A percentile compares a stretch with the other conserved stretches of the same genome.
Evolutionary conservation across 2,329 filamentous ascomycete species (phyloP).

Genomic region (Nigrospora sphaerica): DNA sequence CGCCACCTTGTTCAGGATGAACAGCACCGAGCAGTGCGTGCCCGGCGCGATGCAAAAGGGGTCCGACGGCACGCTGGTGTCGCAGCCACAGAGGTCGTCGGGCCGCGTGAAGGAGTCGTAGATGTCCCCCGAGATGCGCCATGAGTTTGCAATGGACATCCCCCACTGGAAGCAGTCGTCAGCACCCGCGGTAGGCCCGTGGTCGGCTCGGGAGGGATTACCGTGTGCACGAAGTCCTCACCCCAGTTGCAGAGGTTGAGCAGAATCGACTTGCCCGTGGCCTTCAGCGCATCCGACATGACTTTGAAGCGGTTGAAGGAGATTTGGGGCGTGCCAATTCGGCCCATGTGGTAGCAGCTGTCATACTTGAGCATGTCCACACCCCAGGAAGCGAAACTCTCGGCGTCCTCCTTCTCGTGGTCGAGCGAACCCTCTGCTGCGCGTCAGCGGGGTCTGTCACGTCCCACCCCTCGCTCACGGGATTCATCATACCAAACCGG

Average conservation of each 20-base stretch:
- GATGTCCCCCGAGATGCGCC: slow-evolving; percentile 26
- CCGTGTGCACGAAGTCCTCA: slow-evolving; percentile 11
- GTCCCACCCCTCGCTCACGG: too few species aligned
- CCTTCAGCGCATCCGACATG: slow-evolving; percentile 25
- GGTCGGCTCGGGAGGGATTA: too few species aligned
- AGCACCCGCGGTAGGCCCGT: background rate
- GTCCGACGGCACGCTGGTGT: slow-evolving; percentile 13
- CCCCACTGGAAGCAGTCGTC: slow-evolving; percentile 12
- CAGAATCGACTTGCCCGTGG: slow-evolving; percentile 21
- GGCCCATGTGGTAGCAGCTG: slow-evolving; percentile 31
- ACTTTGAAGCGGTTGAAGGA: slow-evolving; percentile 20
- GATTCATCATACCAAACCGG: slow-evolving; percentile 26
- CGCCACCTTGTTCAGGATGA: slow-evolving; percentile 17
- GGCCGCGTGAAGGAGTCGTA: slow-evolving; percentile 24
- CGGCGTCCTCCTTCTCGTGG: slow-evolving; percentile 44
- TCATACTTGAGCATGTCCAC: slow-evolving; percentile 48
- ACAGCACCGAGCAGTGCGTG: slow-evolving; percentile 18
- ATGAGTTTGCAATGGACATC: slow-evolving; percentile 21
- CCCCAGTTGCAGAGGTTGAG: slow-evolving; percentile 29
- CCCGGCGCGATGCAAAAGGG: slow-evolving; percentile 14
- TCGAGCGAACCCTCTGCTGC: slow-evolving; percentile 33
- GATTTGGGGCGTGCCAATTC: slow-evolving; percentile 16
- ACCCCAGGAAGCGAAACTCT: slow-evolving; percentile 44
- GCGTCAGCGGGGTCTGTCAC: too few species aligned
- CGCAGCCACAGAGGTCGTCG: slow-evolving; percentile 23